Conservation (phyloP, 192 early-diverging fungal genomes). For the Podila epigama region DNA sequence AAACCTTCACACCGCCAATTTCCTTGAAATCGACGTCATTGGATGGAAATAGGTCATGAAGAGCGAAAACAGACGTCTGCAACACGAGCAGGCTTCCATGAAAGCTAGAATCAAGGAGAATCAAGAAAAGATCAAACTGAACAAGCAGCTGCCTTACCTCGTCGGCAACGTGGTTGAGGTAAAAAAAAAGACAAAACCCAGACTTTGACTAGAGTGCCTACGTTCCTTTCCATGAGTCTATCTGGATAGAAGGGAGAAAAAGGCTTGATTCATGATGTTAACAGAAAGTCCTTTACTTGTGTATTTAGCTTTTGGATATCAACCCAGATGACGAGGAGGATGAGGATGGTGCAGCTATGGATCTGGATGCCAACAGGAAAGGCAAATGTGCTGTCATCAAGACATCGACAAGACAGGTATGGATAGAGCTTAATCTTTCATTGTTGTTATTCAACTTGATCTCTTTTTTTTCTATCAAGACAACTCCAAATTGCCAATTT, state of each 20-base stretch:
- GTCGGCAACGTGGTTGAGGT: conserved; percentile 97
- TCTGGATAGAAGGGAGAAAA: too few relatives aligned
- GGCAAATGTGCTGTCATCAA: conserved; percentile 98
- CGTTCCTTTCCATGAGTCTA: too few relatives aligned
- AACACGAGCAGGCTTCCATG: conserved; percentile 88
- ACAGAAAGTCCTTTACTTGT: neutral
- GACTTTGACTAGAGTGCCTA: too few relatives aligned
- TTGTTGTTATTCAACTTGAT: too few relatives aligned
- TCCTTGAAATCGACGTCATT: neutral
- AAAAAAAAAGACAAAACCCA: neutral
- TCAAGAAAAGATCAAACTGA: conserved; percentile 97
- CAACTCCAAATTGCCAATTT: neutral
- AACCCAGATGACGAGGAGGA: conserved; percentile 89
- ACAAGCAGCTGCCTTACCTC: conserved; percentile 96
- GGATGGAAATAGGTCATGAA: conserved; percentile 76
- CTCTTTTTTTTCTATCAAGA: neutral
- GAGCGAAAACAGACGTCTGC: conserved; percentile 86
- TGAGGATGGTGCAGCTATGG: conserved; percentile 94
- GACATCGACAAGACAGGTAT: conserved; percentile 91
- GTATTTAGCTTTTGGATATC: conserved; percentile 83
- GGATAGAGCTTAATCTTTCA: too few relatives aligned
- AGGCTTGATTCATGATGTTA: too few relatives aligned
- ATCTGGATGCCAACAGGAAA: conserved; percentile 90
- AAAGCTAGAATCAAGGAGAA: conserved; percentile 96
- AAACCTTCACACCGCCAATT: too few relatives aligned